phyloP scores from a whole-genome alignment of 78 protist genomes.

The Dictyostelium brefeldianum region DNA sequence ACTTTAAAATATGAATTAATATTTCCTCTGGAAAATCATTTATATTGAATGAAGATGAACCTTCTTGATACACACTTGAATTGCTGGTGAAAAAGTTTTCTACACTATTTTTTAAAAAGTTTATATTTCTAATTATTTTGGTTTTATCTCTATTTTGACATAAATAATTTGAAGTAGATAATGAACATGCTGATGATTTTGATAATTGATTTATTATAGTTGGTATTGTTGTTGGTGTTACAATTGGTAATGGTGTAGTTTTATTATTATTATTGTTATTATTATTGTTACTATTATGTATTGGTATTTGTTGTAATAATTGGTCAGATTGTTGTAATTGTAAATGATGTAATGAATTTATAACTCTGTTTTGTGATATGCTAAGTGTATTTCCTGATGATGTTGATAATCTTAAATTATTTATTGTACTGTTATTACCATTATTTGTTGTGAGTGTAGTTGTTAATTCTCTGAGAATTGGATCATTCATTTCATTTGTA shows the following conservation, averaged over 20 bases:
- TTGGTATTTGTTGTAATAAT: not conserved
- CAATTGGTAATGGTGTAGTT: not conserved
- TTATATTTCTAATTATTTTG: conserved; percentile 1
- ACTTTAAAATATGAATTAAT: conserved; percentile 38
- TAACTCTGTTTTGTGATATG: not conserved
- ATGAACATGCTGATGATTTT: not conserved
- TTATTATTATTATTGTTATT: not conserved
- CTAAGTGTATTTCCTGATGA: not conserved
- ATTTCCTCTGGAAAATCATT: conserved; percentile 54
- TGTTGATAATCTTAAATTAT: not conserved
- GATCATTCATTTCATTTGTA: not conserved
- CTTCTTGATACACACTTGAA: not conserved
- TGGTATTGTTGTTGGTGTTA: conserved; percentile 27
- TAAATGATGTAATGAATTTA: not conserved
- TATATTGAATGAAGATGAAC: conserved; percentile 16
- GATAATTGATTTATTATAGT: not conserved
- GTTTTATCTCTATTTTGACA: not conserved
- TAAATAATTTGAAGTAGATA: not conserved
- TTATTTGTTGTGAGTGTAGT: too few relatives aligned
- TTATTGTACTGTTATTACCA: too few relatives aligned
- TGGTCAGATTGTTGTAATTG: not conserved
- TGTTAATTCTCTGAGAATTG: too few relatives aligned
- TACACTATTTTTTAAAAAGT: conserved; percentile 17
- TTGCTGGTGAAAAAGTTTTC: not conserved
- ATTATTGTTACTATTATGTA: not conserved